Base-by-base conservation (phyloP, 257 asterid genomes). In the Plectranthus barbatus region DNA sequence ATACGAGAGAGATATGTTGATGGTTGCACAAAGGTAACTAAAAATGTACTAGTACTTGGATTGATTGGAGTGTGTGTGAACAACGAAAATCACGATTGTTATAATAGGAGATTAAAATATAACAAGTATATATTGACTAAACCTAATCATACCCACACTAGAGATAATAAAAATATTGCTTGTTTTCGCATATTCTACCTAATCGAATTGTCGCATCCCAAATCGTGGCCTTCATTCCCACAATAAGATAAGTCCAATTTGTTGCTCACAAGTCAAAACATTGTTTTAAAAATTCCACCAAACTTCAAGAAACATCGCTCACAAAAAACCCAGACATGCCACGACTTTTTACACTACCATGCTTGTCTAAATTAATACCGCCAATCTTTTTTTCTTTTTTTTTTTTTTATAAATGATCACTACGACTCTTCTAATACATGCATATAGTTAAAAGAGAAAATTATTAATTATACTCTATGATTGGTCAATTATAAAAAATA, bases 131-230 rank as follows among this genome's bases (percentile, higher is more conserved):
- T 31, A 31, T 31, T 4, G 36, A 31, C 6, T 7, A 4, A 31
- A 31, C 31, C 6, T 31, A 31, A 31, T 31, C 36, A 31, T 0
- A 31, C 0, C 36, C 36, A 31, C n/a, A 31, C 36, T 3, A 31
- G 0, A 3, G 1, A 48, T 9, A 24, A 2, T 4, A n/a, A n/a
- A n/a, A n/a, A n/a, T 29, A 10, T 66, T 9, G 0, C 9, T 20
- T 44, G 12, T 15, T 42, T 23, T 48, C 39, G 3, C 18, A 23
- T 64, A 42, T 70, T 55, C 52, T 26, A 75, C 74, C 80, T 74
- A 67, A 62, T 60, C 59, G 18, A 66, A 29, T 46, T 13, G 49
- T 53, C 73, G 44, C 73, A 57, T 69, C 76, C 12, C 17, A 7
- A 24, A 37, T 42, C 52, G 44, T 44, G 64, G 41, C 48, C 34